Evolutionary conservation across 192 early-diverging fungal genomes (phyloP).

Genomic region (Rhizoclosmatium globosum): DNA sequence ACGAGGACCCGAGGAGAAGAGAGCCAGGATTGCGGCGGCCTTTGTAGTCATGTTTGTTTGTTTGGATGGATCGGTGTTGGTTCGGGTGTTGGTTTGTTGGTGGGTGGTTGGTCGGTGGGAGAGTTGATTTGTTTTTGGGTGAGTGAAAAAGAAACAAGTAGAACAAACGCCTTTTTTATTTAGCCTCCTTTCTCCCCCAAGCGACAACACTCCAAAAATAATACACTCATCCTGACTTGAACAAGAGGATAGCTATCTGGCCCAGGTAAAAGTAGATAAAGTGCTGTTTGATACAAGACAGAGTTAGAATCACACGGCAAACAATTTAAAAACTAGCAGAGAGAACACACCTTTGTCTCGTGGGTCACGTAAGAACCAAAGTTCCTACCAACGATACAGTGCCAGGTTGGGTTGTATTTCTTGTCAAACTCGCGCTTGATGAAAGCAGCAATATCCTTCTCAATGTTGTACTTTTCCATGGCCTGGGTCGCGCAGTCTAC

Average conservation of each 20-base stretch:
- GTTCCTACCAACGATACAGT: slow-evolving; percentile 97
- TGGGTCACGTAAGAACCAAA: slow-evolving; percentile 99
- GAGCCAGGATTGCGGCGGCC: too few species aligned
- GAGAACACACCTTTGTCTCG: slow-evolving; percentile 68
- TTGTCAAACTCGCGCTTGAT: slow-evolving; percentile 99
- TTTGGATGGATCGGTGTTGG: too few species aligned
- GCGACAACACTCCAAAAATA: neutral
- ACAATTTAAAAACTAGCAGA: neutral
- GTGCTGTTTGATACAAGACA: slow-evolving; percentile 62
- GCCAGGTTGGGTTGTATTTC: slow-evolving; percentile 98
- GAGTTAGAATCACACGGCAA: neutral
- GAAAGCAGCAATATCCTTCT: slow-evolving; percentile 97
- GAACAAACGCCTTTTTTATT: neutral
- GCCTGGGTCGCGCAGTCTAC: slow-evolving; percentile 87
- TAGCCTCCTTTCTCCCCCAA: neutral
- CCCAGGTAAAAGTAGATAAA: slow-evolving; percentile 99
- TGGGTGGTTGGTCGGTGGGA: too few species aligned
- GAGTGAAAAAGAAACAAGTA: neutral
- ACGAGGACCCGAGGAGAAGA: neutral
- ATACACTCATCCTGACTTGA: slow-evolving; percentile 66
- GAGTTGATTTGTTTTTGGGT: too few species aligned
- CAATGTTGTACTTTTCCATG: slow-evolving; percentile 90
- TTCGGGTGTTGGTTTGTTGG: too few species aligned
- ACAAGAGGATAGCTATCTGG: slow-evolving; percentile 92
- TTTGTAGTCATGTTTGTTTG: too few species aligned